phyloP scores from a whole-genome alignment of 75 land plant species.

The Pinus taeda region DNA sequence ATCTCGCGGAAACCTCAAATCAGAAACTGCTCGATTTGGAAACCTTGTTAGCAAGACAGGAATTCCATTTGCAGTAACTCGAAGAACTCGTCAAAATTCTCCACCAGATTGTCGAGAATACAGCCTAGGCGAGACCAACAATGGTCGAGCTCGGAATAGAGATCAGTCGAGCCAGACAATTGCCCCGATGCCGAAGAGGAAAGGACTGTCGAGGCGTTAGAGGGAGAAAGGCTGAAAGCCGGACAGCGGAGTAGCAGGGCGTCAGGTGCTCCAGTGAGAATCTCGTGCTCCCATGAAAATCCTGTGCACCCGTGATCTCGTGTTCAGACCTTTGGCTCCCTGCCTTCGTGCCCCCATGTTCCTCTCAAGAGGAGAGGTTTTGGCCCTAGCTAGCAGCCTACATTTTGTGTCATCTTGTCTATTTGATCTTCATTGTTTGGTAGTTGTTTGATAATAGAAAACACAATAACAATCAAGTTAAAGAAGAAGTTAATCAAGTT shows the following conservation, averaged over 20 bases:
- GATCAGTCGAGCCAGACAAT: neutral
- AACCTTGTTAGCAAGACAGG: conserved; percentile 22
- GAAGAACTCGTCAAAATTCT: conserved; percentile 41
- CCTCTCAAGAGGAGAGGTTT: too few relatives aligned
- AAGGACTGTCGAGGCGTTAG: neutral
- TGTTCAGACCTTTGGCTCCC: too few relatives aligned
- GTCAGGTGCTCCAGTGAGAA: too few relatives aligned
- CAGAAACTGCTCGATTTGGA: neutral
- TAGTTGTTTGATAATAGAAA: too few relatives aligned
- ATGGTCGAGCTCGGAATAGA: neutral
- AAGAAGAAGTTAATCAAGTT: too few relatives aligned
- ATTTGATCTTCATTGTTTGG: too few relatives aligned
- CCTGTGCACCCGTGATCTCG: too few relatives aligned
- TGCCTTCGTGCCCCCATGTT: too few relatives aligned
- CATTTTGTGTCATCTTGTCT: too few relatives aligned
- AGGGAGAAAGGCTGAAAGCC: neutral
- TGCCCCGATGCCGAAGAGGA: neutral
- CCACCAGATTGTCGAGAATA: conserved; percentile 26
- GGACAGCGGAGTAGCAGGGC: neutral
- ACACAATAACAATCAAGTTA: too few relatives aligned
- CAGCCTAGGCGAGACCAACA: conserved; percentile 3
- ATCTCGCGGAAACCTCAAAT: neutral
- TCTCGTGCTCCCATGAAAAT: too few relatives aligned
- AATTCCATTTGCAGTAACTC: conserved; percentile 28
- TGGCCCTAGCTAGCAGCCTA: too few relatives aligned